These are phyloP conservation scores for Ceriops decandra DNA, from an alignment of 345 rosid genomes.

Conservation along the genomic window DNA sequence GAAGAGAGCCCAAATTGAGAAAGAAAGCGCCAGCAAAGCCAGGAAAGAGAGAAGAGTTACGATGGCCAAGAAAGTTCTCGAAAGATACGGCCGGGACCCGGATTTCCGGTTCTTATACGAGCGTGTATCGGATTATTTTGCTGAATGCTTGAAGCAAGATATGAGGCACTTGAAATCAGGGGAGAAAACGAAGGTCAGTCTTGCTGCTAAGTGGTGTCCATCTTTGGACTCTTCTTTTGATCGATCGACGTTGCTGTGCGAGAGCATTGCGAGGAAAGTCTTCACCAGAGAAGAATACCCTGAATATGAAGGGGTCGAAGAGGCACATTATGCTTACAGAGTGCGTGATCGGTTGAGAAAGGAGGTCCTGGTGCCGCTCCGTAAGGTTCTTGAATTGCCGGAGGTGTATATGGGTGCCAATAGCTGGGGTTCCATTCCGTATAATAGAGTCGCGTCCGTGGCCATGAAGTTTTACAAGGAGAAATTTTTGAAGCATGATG, in stretches of 20 bases:
- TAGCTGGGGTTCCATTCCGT: slow-evolving; percentile 44
- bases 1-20: slow-evolving; percentile 25
- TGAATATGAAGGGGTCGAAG: slow-evolving; percentile 54
- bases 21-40: slow-evolving; percentile 37
- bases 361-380: slow-evolving; percentile 50
- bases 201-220: slow-evolving; percentile 75
- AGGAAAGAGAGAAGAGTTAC: slow-evolving; percentile 35
- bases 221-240: slow-evolving; percentile 58
- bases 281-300: slow-evolving; percentile 40
- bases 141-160: slow-evolving; percentile 32
- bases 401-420: slow-evolving; percentile 57
- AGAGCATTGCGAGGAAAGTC: slow-evolving; percentile 48
- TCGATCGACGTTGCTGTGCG: slow-evolving; percentile 43
- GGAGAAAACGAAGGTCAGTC: slow-evolving; percentile 34
- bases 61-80: slow-evolving; percentile 39
- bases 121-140: slow-evolving; percentile 49
- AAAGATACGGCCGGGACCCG: slow-evolving; percentile 38
- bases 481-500: slow-evolving; percentile 45
- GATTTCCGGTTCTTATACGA: slow-evolving; percentile 49
- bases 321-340: slow-evolving; percentile 58
- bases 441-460: slow-evolving; percentile 52
- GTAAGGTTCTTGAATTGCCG: slow-evolving; percentile 49
- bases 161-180: slow-evolving; percentile 29
- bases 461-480: slow-evolving; percentile 61
- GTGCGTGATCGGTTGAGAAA: slow-evolving; percentile 59